Base-by-base conservation (phyloP, 768 basidiomycete genomes). In the Chalciporus piperatus region DNA sequence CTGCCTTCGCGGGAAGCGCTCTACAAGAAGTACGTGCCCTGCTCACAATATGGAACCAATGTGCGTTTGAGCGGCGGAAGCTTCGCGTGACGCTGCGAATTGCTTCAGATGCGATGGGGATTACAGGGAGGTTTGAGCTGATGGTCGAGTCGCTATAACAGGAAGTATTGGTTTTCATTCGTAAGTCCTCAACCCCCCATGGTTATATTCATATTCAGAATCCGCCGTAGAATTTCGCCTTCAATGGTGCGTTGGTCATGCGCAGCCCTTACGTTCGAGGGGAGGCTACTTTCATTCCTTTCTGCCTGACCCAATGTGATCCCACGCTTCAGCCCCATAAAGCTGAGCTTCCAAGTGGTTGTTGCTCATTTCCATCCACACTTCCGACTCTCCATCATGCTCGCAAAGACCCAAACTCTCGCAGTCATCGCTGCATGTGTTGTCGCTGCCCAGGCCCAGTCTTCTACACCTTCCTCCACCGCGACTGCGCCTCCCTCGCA, bases 51-150 rank as follows among this genome's bases (percentile, higher is more conserved):
- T 68, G 67, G 67, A 68, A 70, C 20, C 56, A 68, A 47, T 63
- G 67, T 51, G 67, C 67, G 5, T 63, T 68, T 12, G 66, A 70
- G 52, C 58, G 67, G 27, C 66, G 67, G 32, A 68, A 66, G 49
- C 48, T 68, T 39, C 50, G 51, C 7, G 64, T 59, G 23, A 48
- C 41, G 14, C 57, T 70, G 6, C 56, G 52, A 20, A 35, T 44
- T 17, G 10, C 3, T 32, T 32, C 11, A 13, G 52, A 47, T 22
- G 22, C 2, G 17, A n/a, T 19, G n/a, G 50, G 38, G n/a, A 22
- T 38, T 14, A 58, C 19, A 51, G 46, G 39, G 25, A 37, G 22
- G 2, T 60, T 57, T 5, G 33, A 47, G n/a, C 51, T 68, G 41
- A 14, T 68, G 13, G 58, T 68, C 5, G 62, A 68, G 32, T 66